These are phyloP conservation scores for Verticillium nubilum DNA, from an alignment of 2,329 filamentous ascomycete genomes.

Conservation along the genomic window DNA sequence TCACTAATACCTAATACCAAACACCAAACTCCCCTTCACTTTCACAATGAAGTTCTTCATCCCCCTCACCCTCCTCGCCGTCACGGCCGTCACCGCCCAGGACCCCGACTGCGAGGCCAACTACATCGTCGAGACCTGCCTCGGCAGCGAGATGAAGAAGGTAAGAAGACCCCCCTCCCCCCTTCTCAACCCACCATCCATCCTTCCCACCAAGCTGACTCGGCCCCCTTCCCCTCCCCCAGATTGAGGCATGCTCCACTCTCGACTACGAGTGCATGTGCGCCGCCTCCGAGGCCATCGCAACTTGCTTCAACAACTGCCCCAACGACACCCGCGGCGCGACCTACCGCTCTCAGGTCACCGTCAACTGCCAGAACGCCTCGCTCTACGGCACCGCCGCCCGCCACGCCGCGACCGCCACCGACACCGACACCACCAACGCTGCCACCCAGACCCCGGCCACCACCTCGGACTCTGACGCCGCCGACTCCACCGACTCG, in stretches of 20 bases:
- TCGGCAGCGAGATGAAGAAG: constrained; percentile 32
- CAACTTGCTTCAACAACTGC: constrained; percentile 54
- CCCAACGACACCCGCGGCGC: constrained; percentile 37
- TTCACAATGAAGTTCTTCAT: constrained; percentile 40
- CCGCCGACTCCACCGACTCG: constrained; percentile 15
- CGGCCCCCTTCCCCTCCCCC: background rate
- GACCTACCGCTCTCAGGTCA: constrained; percentile 29
- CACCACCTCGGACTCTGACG: constrained; percentile 13
- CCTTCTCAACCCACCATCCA: background rate
- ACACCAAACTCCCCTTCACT: background rate
- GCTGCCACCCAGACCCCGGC: constrained; percentile 14
- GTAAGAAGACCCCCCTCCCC: constrained; percentile 14
- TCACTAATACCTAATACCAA: background rate
- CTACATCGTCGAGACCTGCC: constrained; percentile 41
- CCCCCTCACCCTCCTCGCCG: constrained; percentile 30
- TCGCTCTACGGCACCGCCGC: constrained; percentile 33
- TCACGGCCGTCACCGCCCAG: constrained; percentile 21
- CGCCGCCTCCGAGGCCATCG: constrained; percentile 34
- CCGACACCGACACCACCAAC: constrained; percentile 14
- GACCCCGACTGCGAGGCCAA: constrained; percentile 33
- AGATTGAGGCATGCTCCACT: constrained; percentile 29
- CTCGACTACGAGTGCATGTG: constrained; percentile 44
- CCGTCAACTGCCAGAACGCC: constrained; percentile 39
- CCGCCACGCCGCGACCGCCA: constrained; percentile 15
- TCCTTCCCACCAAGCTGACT: background rate